Base-by-base conservation (phyloP, 805 yeast genomes). In the Yarrowia porcina region DNA sequence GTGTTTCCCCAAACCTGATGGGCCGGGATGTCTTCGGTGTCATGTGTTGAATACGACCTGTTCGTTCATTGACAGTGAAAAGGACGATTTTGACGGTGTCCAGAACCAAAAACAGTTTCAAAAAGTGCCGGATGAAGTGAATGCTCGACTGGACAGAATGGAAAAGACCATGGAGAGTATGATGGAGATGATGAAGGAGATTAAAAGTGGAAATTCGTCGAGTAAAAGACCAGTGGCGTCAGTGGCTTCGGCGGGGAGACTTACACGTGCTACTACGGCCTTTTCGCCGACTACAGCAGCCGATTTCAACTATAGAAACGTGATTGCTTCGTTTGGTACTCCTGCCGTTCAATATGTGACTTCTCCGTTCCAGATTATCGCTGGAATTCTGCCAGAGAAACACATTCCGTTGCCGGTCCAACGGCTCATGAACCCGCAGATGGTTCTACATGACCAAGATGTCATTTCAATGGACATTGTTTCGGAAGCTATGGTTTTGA, bases 1-100 rank as follows among this genome's bases (percentile, higher is more conserved):
- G 64, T 87, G 91, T 67, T 80, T 85, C 69, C 80, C 85, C 6
- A 63, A 64, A n/a, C 76, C 81, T 0, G 77, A 74, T 25, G 75
- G 79, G 17, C 71, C 74, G 9, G 76, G 83, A 2, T 86, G 91
- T 73, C 72, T 85, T 20, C 73, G 90, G 21, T 87, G 91, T 69
- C 73, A 77, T 1, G 82, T 85, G 5, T 72, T 85, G 38, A 80
- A 78, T 6, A 73, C 77, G 30, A 73, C 70, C 21, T 87, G 91
- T 67, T 82, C 86, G 8, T 81, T 85, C 67, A 81, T 63, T n/a
- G 69, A 68, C 38, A 61, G 10, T 60, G 66, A 41, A 45, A 65
- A 25, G 64, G 65, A 25, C 47, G 64, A 38, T 62, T 64, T 32
- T 39, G 32, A 25, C 17, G n/a, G 61, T 17, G 30, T 11, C 32